Conservation (phyloP, 768 basidiomycete genomes). For the Zangia roseola region DNA sequence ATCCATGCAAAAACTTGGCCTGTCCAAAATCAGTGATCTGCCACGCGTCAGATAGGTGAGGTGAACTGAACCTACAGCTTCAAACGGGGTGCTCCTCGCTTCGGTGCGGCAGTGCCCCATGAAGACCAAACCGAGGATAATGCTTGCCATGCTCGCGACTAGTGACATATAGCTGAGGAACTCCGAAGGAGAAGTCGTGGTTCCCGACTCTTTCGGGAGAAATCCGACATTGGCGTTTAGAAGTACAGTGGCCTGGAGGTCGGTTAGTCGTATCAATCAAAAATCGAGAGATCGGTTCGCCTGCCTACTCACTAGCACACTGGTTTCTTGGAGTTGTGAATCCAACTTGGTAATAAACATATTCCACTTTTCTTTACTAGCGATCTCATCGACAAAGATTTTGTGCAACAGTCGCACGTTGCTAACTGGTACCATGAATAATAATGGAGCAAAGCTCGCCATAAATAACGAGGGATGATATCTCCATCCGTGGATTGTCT, state of each 20-base stretch:
- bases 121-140: slow-evolving; percentile 43
- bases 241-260: slow-evolving; percentile 52
- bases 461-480: slow-evolving; percentile 38
- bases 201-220: slow-evolving; percentile 43
- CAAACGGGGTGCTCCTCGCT: slow-evolving; percentile 26
- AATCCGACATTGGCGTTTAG: slow-evolving; percentile 60
- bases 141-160: slow-evolving; percentile 40
- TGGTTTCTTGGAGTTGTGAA: slow-evolving; percentile 52
- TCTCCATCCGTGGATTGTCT: slow-evolving; percentile 30
- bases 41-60: not conserved
- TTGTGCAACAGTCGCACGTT: slow-evolving; percentile 45
- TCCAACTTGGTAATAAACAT: slow-evolving; percentile 43
- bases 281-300: not conserved
- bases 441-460: slow-evolving; percentile 37
- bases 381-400: slow-evolving; percentile 49
- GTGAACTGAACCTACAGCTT: slow-evolving; percentile 34
- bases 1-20: slow-evolving; percentile 16
- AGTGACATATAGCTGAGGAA: slow-evolving; percentile 46
- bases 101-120: slow-evolving; percentile 41
- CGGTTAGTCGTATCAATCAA: not conserved
- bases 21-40: slow-evolving; percentile 4
- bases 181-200: slow-evolving; percentile 29
- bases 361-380: slow-evolving; percentile 43
- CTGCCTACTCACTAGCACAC: slow-evolving; percentile 44
- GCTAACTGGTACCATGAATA: slow-evolving; percentile 51